Percentiles rank a stretch among this genome's conserved stretches.
Conservation (phyloP, 140 eudicot genomes). For the Erigeron philadelphicus region DNA sequence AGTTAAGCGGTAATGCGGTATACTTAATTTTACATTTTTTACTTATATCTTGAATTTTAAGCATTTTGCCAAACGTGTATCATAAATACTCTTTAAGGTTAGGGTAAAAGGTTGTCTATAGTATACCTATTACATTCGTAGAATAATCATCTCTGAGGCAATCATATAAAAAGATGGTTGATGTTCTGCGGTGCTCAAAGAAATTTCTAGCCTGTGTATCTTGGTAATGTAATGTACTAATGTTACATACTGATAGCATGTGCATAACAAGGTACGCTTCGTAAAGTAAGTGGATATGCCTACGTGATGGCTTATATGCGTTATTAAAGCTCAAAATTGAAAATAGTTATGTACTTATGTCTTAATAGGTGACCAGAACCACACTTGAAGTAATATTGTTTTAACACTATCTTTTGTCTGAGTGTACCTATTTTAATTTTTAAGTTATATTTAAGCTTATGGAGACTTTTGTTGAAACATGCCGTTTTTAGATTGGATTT, state of each 20-base stretch:
- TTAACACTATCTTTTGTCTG: not conserved
- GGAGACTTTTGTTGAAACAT: not conserved
- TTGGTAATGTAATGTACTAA: too few species aligned
- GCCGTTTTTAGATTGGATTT: not conserved
- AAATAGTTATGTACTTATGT: not conserved
- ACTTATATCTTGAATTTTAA: not conserved
- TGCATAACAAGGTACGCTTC: not conserved
- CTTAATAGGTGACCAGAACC: not conserved
- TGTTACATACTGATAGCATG: not conserved
- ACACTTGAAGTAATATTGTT: not conserved
- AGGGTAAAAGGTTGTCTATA: not conserved
- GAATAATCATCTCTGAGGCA: constrained; percentile 7
- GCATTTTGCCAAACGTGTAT: not conserved
- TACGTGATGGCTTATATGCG: not conserved
- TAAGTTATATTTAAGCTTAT: constrained; percentile 6
- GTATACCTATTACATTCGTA: not conserved
- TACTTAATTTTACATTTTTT: not conserved
- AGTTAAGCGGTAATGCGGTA: not conserved
- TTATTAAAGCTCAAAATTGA: not conserved
- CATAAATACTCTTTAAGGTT: not conserved
- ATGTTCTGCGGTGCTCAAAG: too few species aligned
- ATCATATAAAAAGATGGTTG: not conserved
- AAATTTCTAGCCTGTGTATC: not conserved
- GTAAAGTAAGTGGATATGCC: not conserved
- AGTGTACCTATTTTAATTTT: not conserved